Evolutionary conservation across 2,329 filamentous ascomycete genomes (phyloP).

Genomic region (Pestalotiopsis sp.): DNA sequence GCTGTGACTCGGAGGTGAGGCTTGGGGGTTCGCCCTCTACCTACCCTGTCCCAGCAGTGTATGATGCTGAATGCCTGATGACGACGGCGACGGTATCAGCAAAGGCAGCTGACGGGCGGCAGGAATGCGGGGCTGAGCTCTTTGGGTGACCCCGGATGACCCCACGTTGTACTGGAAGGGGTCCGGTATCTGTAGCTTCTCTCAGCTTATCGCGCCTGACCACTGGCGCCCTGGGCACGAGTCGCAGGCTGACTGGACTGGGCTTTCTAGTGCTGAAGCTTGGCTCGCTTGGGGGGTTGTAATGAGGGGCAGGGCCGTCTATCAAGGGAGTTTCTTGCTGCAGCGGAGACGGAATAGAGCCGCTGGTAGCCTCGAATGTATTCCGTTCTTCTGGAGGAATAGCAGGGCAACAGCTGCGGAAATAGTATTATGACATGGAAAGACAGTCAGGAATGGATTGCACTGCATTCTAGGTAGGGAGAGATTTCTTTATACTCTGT

Average conservation of each 20-base stretch:
- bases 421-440: too few relatives aligned
- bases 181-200: not conserved
- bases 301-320: too few relatives aligned
- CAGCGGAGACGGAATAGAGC: too few relatives aligned
- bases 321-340: too few relatives aligned
- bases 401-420: too few relatives aligned
- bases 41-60: not conserved
- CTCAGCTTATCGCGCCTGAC: slow-evolving; percentile 5
- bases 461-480: too few relatives aligned
- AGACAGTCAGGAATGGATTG: too few relatives aligned
- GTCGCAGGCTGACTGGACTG: not conserved
- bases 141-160: not conserved
- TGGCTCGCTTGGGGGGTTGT: too few relatives aligned
- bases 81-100: not conserved
- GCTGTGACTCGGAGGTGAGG: not conserved
- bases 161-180: not conserved
- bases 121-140: slow-evolving; percentile 4
- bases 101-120: not conserved
- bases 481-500: not conserved
- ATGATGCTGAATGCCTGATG: slow-evolving; percentile 2
- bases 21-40: not conserved
- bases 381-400: too few relatives aligned
- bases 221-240: not conserved
- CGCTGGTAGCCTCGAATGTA: too few relatives aligned
- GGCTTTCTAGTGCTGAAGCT: too few relatives aligned